phyloP scores from a whole-genome alignment of 2,329 filamentous ascomycete species.

The Aspergillus tanneri region DNA sequence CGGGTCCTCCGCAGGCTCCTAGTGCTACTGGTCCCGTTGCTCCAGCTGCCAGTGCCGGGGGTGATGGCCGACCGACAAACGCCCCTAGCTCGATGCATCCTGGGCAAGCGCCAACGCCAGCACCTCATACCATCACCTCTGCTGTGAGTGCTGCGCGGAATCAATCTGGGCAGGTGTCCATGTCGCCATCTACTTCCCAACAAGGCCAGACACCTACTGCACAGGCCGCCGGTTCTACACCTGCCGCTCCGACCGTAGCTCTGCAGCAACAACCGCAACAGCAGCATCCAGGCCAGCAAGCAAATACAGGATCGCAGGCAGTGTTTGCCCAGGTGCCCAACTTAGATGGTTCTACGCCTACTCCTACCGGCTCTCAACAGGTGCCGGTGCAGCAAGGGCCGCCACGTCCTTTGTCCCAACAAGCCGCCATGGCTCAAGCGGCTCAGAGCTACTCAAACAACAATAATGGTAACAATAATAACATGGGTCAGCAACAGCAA shows the following conservation, averaged over 20 bases:
- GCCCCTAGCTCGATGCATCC: conserved; percentile 31
- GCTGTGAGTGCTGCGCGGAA: conserved; percentile 47
- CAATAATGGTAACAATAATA: conserved; percentile 23
- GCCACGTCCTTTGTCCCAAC: conserved; percentile 46
- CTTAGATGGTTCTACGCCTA: conserved; percentile 34
- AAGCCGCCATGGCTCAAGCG: conserved; percentile 47
- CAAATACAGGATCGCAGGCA: conserved; percentile 28
- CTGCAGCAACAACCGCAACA: conserved; percentile 13
- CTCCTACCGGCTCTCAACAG: conserved; percentile 31
- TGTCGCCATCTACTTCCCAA: conserved; percentile 39
- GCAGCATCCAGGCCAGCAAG: conserved; percentile 26
- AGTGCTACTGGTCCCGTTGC: conserved; percentile 19
- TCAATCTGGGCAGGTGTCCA: conserved; percentile 38
- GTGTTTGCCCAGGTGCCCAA: conserved; percentile 34
- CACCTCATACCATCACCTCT: conserved; percentile 50
- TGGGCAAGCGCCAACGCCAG: conserved; percentile 37
- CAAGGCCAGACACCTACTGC: conserved; percentile 31
- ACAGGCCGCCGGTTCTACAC: conserved; percentile 27
- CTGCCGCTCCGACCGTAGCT: conserved; percentile 24
- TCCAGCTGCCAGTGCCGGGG: conserved; percentile 19
- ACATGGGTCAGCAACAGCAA: conserved; percentile 24
- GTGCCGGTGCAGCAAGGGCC: conserved; percentile 36
- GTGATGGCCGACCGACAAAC: conserved; percentile 24
- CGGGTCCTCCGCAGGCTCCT: neutral
- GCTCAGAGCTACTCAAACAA: conserved; percentile 45